phyloP scores from a whole-genome alignment of 1,284 basidiomycete genomes.

The Hortiboletus rubellus region DNA sequence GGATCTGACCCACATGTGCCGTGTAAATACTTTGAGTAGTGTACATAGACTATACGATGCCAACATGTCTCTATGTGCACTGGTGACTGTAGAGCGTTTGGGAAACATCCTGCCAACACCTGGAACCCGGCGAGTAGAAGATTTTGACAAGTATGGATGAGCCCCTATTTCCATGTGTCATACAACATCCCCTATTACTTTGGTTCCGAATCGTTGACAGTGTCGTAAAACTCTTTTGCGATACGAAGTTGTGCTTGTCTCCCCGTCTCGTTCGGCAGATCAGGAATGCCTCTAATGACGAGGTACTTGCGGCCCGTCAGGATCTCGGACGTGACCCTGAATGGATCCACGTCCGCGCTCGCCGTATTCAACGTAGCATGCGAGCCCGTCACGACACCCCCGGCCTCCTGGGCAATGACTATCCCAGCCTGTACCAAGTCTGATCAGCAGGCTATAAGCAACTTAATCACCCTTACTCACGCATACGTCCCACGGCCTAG shows the following conservation, averaged over 20 bases:
- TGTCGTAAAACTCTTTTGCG: conserved; percentile 82
- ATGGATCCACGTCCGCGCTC: conserved; percentile 38
- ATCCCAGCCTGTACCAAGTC: conserved; percentile 64
- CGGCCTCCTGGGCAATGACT: conserved; percentile 92
- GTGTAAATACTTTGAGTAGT: too few relatives aligned
- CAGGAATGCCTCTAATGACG: conserved; percentile 70
- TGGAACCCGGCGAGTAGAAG: too few relatives aligned
- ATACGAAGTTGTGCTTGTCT: conserved; percentile 76
- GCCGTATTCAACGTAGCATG: conserved; percentile 51
- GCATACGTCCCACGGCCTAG: conserved; percentile 82
- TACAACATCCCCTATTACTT: conserved; percentile 22
- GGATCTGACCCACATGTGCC: too few relatives aligned
- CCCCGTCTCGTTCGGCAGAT: conserved; percentile 60
- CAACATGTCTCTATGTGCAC: too few relatives aligned
- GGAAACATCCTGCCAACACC: too few relatives aligned
- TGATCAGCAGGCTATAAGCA: not conserved
- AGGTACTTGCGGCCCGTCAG: conserved; percentile 87
- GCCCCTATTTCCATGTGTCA: too few relatives aligned
- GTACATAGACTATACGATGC: too few relatives aligned
- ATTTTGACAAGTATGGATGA: too few relatives aligned
- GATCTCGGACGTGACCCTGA: conserved; percentile 66
- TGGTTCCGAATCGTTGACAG: conserved; percentile 71
- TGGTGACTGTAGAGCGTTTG: too few relatives aligned
- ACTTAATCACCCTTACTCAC: conserved; percentile 41
- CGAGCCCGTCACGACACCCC: conserved; percentile 74